phyloP scores from a whole-genome alignment of 805 yeast species.

The Pichia deserticola region DNA sequence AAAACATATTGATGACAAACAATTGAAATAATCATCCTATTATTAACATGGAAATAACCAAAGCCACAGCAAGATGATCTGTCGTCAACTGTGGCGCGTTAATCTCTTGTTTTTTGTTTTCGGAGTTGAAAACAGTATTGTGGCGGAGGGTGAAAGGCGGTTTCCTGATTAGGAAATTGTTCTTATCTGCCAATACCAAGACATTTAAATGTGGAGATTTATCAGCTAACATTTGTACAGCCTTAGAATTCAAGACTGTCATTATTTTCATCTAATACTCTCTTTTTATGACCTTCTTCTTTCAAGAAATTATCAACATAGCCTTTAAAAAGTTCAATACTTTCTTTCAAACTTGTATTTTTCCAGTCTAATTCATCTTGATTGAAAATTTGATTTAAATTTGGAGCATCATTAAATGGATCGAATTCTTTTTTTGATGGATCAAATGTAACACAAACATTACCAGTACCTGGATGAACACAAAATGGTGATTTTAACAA shows the following conservation, averaged over 20 bases:
- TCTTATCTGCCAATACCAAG: no score
- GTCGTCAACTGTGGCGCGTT: no score
- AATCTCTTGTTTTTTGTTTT: no score
- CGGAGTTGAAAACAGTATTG: no score
- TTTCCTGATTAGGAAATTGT: no score
- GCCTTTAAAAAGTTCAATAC: slow-evolving; percentile 5
- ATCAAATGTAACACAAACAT: slow-evolving; percentile 85
- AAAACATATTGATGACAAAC: no score
- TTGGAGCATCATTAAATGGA: slow-evolving; percentile 72
- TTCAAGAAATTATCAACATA: slow-evolving; percentile 1
- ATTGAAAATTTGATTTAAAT: slow-evolving; percentile 50
- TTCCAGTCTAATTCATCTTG: slow-evolving; percentile 59
- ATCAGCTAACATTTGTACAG: no score
- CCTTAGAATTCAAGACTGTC: neutral
- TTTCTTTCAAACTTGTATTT: slow-evolving; percentile 46
- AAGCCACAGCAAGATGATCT: no score
- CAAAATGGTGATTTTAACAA: slow-evolving; percentile 94
- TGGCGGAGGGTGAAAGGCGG: no score
- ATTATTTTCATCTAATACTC: neutral
- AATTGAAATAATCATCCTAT: no score
- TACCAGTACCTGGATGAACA: slow-evolving; percentile 93
- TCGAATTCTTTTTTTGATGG: slow-evolving; percentile 50
- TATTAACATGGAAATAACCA: no score
- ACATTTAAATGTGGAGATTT: no score
- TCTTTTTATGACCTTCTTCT: slow-evolving; percentile 3